A percentile compares a stretch with the other conserved stretches of the same genome.
Evolutionary conservation across 2,329 filamentous ascomycete species (phyloP).

Genomic region (Ophiocordyceps camponoti-leonardi): DNA sequence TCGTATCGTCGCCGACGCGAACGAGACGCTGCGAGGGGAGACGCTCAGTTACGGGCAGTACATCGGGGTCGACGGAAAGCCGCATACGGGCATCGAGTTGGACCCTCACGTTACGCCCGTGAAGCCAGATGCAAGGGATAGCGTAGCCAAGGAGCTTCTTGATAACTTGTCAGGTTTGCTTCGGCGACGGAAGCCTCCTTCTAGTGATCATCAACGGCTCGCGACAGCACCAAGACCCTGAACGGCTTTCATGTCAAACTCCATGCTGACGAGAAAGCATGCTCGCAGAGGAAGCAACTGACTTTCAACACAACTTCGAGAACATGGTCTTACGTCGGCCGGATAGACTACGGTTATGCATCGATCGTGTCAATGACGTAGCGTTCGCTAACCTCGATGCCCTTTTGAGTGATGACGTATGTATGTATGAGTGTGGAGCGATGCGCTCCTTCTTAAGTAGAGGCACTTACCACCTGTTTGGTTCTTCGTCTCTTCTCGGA

Average conservation of each 20-base stretch:
- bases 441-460: neutral
- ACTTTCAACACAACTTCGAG: too few species aligned
- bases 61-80: slow-evolving; percentile 25
- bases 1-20: neutral
- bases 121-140: too few species aligned
- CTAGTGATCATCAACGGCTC: too few species aligned
- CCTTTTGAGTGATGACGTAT: neutral
- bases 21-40: neutral
- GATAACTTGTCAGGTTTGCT: too few species aligned
- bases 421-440: neutral
- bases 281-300: too few species aligned
- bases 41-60: slow-evolving; percentile 32
- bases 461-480: neutral
- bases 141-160: too few species aligned
- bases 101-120: slow-evolving; percentile 22
- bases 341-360: neutral
- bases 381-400: neutral
- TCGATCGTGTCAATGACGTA: neutral
- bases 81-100: slow-evolving; percentile 33
- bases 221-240: too few species aligned
- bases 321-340: too few species aligned
- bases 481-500: neutral
- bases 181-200: too few species aligned
- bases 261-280: too few species aligned
- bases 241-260: too few species aligned